These are phyloP conservation scores for Tremella fuciformis DNA, from an alignment of 768 basidiomycete species.

Conservation along the genomic window DNA sequence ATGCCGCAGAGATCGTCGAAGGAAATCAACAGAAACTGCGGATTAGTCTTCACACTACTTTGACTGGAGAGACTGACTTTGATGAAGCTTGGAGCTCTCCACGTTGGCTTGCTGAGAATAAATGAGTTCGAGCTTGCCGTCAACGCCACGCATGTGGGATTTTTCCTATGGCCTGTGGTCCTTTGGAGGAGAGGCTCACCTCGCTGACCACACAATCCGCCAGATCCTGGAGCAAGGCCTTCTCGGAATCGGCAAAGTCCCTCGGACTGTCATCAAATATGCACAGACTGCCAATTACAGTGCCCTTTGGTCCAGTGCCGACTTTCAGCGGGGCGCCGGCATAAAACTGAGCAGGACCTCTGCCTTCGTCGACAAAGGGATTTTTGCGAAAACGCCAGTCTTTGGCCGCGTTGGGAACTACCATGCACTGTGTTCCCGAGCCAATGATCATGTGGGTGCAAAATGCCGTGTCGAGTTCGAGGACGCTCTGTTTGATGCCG, in stretches of 20 bases:
- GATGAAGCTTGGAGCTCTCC: slow-evolving; percentile 43
- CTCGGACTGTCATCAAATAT: slow-evolving; percentile 43
- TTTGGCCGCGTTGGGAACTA: slow-evolving; percentile 30
- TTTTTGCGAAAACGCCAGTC: slow-evolving; percentile 49
- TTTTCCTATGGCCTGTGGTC: too few species aligned
- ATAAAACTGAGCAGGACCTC: slow-evolving; percentile 36
- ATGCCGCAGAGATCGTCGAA: slow-evolving; percentile 44
- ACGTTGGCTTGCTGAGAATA: slow-evolving; percentile 41
- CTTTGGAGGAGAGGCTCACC: slow-evolving; percentile 19
- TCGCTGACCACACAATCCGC: slow-evolving; percentile 47
- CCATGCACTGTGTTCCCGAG: slow-evolving; percentile 35
- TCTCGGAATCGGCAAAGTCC: slow-evolving; percentile 28
- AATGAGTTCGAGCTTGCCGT: slow-evolving; percentile 39
- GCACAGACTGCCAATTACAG: slow-evolving; percentile 46
- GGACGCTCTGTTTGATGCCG: slow-evolving; percentile 18
- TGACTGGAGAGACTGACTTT: slow-evolving; percentile 31
- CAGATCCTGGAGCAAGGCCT: slow-evolving; percentile 37
- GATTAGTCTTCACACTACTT: slow-evolving; percentile 4
- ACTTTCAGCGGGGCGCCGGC: slow-evolving; percentile 43
- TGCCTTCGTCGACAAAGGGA: slow-evolving; percentile 27
- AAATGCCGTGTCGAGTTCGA: slow-evolving; percentile 35
- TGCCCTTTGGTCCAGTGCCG: slow-evolving; percentile 27
- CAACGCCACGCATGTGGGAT: too few species aligned
- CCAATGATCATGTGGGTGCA: slow-evolving; percentile 45
- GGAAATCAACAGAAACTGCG: slow-evolving; percentile 49